Percentiles rank a stretch among this genome's conserved stretches.
Evolutionary conservation across 148 eudicot genomes (phyloP).

Genomic region (Pharnaceum exiguum): DNA sequence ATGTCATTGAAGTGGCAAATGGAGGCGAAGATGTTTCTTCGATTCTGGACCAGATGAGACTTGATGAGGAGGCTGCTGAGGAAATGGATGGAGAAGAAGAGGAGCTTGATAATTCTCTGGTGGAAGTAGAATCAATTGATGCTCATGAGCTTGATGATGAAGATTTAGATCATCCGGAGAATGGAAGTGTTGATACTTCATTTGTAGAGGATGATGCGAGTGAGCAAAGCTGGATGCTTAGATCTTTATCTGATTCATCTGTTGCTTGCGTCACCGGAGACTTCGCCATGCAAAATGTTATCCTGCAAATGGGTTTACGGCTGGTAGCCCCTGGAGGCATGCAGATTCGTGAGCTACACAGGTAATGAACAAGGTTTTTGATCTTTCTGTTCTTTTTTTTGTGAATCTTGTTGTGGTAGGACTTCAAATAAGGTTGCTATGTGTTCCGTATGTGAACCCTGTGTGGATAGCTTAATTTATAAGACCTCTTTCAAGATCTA

Average conservation of each 20-base stretch:
- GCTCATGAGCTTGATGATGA: conserved; percentile 15
- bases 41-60: conserved; percentile 55
- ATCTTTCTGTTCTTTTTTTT: background rate
- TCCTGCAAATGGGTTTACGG: conserved; percentile 91
- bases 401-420: too few relatives aligned
- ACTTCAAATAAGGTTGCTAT: too few relatives aligned
- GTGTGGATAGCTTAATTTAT: too few relatives aligned
- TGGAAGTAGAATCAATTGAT: conserved; percentile 35
- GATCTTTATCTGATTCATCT: conserved; percentile 82
- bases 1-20: conserved; percentile 14
- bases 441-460: too few relatives aligned
- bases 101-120: conserved; percentile 8
- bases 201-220: conserved; percentile 63
- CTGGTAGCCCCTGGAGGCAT: conserved; percentile 96
- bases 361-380: conserved; percentile 32
- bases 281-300: conserved; percentile 97
- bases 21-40: conserved; percentile 45
- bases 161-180: conserved; percentile 40
- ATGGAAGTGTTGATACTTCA: conserved; percentile 49
- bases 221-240: conserved; percentile 88
- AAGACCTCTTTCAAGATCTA: too few relatives aligned
- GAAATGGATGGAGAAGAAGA: conserved; percentile 22
- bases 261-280: conserved; percentile 93
- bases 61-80: conserved; percentile 49
- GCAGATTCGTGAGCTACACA: conserved; percentile 95